Evolutionary conservation across 768 basidiomycete species (phyloP), one percentile per base, ranked within the genome.

Genomic region (Russula olivacea): DNA sequence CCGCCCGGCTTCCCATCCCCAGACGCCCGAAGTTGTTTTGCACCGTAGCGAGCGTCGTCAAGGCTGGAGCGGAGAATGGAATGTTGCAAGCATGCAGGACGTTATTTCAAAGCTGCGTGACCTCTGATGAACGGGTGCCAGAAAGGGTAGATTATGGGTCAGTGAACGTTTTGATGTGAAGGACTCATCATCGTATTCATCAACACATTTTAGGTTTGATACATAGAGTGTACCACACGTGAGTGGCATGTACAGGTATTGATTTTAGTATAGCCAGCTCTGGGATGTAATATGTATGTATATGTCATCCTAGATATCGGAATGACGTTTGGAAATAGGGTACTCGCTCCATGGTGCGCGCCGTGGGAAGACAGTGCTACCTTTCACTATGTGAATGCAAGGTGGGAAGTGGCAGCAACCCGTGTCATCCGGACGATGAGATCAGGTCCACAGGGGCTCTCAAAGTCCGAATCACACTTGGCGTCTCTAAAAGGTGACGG

Each of bases 21-120:
- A 19, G 6, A 45, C 21, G 0, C 43, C 30, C 15, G 3, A 14
- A 4, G 53, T 10, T n/a, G 48, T 59, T 49, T 47, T 54, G 17
- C 65, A 59, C 28, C 67, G 66, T 45, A 58, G 52, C 11, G 63
- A 68, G 60, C 60, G 64, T 23, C 59, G 58, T 30, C 57, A 63
- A 25, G 61, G 68, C 4, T 68, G 68, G 68, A 68, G 63, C 15
- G 63, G 67, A n/a, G 68, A 68, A 55, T 65, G 68, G 68, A 69
- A 68, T 51, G 58, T 50, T 12, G 58, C 28, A 40, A 61, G 40
- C 66, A 60, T 68, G 51, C 59, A 62, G 25, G 67, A 65, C n/a
- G 64, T 69, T 4, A 63, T 65, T 23, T 48, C 43, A 25, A 66
- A 52, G 32, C 21, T 68, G 8, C 59, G 63, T 14, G 55, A 68